phyloP scores from a whole-genome alignment of 306 rosid species.

The Glycine soja region DNA sequence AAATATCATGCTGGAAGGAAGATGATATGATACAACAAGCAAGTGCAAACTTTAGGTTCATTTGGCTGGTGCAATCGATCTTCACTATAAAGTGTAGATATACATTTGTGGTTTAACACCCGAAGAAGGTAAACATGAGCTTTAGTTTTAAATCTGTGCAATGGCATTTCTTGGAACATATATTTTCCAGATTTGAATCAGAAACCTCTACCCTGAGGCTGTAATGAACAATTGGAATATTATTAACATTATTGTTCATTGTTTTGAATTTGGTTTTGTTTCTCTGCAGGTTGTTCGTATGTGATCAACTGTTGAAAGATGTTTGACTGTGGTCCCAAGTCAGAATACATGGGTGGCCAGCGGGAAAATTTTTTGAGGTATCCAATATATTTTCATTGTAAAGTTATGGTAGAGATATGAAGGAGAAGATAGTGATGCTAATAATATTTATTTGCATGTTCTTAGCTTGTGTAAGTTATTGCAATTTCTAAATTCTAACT shows the following conservation, averaged over 20 bases:
- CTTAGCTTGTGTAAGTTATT: not conserved
- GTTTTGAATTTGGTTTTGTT: slow-evolving; percentile 33
- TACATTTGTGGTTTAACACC: slow-evolving; percentile 24
- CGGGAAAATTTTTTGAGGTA: slow-evolving; percentile 85
- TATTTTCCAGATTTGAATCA: slow-evolving; percentile 34
- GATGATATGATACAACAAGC: not conserved
- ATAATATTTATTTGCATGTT: slow-evolving; percentile 37
- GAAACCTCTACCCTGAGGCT: slow-evolving; percentile 29
- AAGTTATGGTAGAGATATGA: slow-evolving; percentile 30
- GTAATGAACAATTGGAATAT: slow-evolving; percentile 19
- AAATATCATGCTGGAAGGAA: not conserved
- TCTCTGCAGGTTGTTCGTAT: slow-evolving; percentile 55
- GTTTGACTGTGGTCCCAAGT: slow-evolving; percentile 78
- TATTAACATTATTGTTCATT: not conserved
- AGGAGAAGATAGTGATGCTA: slow-evolving; percentile 36
- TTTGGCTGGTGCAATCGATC: slow-evolving; percentile 13
- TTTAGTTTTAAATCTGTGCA: slow-evolving; percentile 4
- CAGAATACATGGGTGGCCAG: slow-evolving; percentile 79
- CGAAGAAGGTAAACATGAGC: not conserved
- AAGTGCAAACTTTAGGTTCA: slow-evolving; percentile 2
- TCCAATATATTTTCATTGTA: slow-evolving; percentile 36
- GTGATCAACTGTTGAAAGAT: slow-evolving; percentile 58
- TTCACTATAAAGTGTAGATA: not conserved
- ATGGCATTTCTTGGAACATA: slow-evolving; percentile 22
- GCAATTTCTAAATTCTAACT: slow-evolving; percentile 15